Evolutionary conservation across 441 rosid species (phyloP), one percentile per base, ranked within the genome.

Genomic region (Pelargonium fulgidum): DNA sequence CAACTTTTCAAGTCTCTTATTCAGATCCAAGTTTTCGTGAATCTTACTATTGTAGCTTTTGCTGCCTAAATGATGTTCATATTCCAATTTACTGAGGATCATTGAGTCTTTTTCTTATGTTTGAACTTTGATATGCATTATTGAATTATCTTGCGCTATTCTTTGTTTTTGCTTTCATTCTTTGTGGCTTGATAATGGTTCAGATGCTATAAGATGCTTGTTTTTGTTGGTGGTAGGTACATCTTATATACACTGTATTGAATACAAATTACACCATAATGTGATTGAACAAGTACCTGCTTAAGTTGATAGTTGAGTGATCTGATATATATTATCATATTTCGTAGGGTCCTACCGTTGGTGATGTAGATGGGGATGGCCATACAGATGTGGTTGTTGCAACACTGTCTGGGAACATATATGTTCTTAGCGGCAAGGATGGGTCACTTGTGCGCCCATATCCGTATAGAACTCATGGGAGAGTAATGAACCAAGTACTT

Each of bases 321-420:
- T 76, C 71, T 78, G 77, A 73, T 58, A 56, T 22, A 68, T 22
- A 45, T 62, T 65, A 62, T 65, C 39, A 33, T 33, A 4, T 33
- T 33, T 33, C 39, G 39, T 86, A 95, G 98, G 97, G 96, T 64
- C 93, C 96, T 59, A 77, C 98, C 26, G 69, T 95, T 33, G 98
- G 99, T 42, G 99, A 95, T 76, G 91, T 95, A 70, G 90, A 95
- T 79, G 98, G 99, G 14, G 99, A 95, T 75, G 99, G 98, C 48
- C 94, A 77, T 73, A 89, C 99, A 50, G 98, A 92, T 76, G 83
- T 95, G 69, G 99, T 95, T 29, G 86, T 95, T 77, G 92, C 99
- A 64, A 95, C 99, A 10, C 61, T 91, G 73, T 92, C 98, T 0
- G 99, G 99, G 75, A 91, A 91, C 78, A 86, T 92, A 67, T 89